phyloP scores from a whole-genome alignment of 2,329 filamentous ascomycete genomes.

The Coleophoma eucalyptorum region DNA sequence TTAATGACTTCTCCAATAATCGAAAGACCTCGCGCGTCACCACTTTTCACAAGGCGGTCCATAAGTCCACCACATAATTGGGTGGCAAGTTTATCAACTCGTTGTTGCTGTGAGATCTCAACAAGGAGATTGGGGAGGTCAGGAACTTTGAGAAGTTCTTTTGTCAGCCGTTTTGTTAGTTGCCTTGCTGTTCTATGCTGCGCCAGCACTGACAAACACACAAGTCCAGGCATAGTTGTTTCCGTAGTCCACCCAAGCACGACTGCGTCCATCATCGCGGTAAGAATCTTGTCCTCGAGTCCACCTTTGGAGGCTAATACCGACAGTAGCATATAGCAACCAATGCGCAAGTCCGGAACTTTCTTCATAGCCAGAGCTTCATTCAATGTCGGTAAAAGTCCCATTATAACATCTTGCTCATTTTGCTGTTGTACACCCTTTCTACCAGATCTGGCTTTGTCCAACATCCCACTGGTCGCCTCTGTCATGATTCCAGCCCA shows the following conservation, averaged over 20 bases:
- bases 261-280: conserved; percentile 86
- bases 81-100: conserved; percentile 67
- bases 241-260: conserved; percentile 72
- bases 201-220: conserved; percentile 77
- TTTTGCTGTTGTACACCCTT: conserved; percentile 73
- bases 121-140: conserved; percentile 56
- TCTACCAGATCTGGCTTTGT: conserved; percentile 72
- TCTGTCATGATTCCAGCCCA: conserved; percentile 90
- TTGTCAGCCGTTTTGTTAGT: conserved; percentile 67
- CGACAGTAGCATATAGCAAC: conserved; percentile 86
- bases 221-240: conserved; percentile 68
- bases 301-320: conserved; percentile 80
- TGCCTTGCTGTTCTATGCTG: conserved; percentile 71
- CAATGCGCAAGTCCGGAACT: conserved; percentile 75
- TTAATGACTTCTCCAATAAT: conserved; percentile 59
- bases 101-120: conserved; percentile 59
- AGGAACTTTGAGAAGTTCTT: conserved; percentile 61
- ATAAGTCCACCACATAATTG: conserved; percentile 66
- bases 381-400: conserved; percentile 66
- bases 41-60: conserved; percentile 57
- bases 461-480: conserved; percentile 77
- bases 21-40: conserved; percentile 51
- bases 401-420: conserved; percentile 72
- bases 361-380: conserved; percentile 73
- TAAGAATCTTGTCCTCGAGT: conserved; percentile 75